These are phyloP conservation scores for Candida pseudoviswanathii DNA, from an alignment of 1,139 yeast species.

Conservation along the genomic window DNA sequence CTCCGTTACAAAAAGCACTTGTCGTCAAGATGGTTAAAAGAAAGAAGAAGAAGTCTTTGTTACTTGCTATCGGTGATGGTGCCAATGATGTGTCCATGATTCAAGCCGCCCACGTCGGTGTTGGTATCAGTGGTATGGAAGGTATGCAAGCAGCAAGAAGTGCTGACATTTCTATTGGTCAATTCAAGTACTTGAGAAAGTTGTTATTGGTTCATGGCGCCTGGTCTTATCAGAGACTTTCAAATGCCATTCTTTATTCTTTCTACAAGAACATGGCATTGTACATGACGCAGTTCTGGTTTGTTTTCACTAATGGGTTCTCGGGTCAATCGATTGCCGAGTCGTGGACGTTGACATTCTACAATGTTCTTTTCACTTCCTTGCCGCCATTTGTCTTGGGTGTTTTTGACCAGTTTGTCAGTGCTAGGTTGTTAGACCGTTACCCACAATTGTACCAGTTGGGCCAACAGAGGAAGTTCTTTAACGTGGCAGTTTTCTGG, in stretches of 20 bases:
- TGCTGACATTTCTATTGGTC: constrained; percentile 97
- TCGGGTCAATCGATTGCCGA: constrained; percentile 97
- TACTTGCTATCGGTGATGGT: constrained; percentile 96
- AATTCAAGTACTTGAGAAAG: constrained; percentile 82
- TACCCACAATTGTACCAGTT: constrained; percentile 91
- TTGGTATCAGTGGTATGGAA: constrained; percentile 98
- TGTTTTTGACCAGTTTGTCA: constrained; percentile 93
- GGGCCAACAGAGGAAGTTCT: constrained; percentile 86
- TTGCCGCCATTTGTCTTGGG: constrained; percentile 96
- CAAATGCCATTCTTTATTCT: constrained; percentile 89
- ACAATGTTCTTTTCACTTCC: constrained; percentile 94
- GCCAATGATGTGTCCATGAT: constrained; percentile 99
- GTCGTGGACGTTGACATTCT: constrained; percentile 96
- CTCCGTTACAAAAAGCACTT: constrained; percentile 96
- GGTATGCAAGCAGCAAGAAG: constrained; percentile 99
- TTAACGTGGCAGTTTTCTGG: constrained; percentile 93
- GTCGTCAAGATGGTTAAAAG: constrained; percentile 86
- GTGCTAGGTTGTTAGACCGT: constrained; percentile 83
- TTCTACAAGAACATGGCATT: constrained; percentile 94
- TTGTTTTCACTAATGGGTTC: constrained; percentile 85
- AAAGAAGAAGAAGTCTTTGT: constrained; percentile 58
- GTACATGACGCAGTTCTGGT: constrained; percentile 99
- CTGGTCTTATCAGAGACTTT: constrained; percentile 95
- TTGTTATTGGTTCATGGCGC: constrained; percentile 91
- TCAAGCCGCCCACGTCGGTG: constrained; percentile 97